A percentile compares a stretch with the other conserved stretches of the same genome.
Evolutionary conservation across 495 filamentous ascomycete species (phyloP).

Genomic region (Penicillium paxilli): DNA sequence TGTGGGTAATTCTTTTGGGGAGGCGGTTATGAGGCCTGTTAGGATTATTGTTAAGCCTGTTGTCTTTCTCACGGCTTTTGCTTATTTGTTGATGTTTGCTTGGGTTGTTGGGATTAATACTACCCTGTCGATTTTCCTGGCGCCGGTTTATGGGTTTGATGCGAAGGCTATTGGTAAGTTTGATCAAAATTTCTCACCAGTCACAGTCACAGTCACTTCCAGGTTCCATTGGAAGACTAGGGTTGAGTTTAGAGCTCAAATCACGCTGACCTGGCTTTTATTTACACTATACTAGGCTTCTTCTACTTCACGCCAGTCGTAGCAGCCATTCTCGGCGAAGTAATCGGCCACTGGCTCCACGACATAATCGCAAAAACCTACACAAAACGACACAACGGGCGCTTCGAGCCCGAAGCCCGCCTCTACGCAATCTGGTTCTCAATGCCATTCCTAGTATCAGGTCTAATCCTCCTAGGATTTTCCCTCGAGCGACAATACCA

Average conservation of each 20-base stretch:
- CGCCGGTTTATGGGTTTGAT: slow-evolving; percentile 54
- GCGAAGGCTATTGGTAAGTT: slow-evolving; percentile 53
- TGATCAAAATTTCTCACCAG: too few relatives aligned
- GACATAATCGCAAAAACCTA: slow-evolving; percentile 51
- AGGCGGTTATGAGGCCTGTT: slow-evolving; percentile 46
- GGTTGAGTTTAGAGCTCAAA: too few relatives aligned
- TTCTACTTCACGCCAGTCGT: slow-evolving; percentile 64
- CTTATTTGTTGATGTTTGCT: slow-evolving; percentile 60
- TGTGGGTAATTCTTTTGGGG: slow-evolving; percentile 37
- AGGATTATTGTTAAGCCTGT: slow-evolving; percentile 51
- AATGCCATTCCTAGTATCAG: slow-evolving; percentile 50
- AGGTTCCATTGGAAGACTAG: too few relatives aligned
- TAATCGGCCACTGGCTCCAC: slow-evolving; percentile 60
- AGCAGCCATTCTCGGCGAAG: slow-evolving; percentile 52
- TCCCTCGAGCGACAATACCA: slow-evolving; percentile 52
- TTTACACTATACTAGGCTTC: slow-evolving; percentile 27
- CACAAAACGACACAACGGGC: slow-evolving; percentile 48
- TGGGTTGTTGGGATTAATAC: slow-evolving; percentile 66
- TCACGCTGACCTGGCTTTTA: background rate
- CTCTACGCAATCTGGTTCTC: slow-evolving; percentile 45
- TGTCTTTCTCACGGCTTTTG: slow-evolving; percentile 49
- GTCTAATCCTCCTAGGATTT: slow-evolving; percentile 57
- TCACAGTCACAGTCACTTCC: too few relatives aligned
- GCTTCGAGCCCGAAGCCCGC: slow-evolving; percentile 60
- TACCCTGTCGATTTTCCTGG: slow-evolving; percentile 56